Conservation (phyloP, 2,329 filamentous ascomycete genomes). For the Chaetomium globosum region DNA sequence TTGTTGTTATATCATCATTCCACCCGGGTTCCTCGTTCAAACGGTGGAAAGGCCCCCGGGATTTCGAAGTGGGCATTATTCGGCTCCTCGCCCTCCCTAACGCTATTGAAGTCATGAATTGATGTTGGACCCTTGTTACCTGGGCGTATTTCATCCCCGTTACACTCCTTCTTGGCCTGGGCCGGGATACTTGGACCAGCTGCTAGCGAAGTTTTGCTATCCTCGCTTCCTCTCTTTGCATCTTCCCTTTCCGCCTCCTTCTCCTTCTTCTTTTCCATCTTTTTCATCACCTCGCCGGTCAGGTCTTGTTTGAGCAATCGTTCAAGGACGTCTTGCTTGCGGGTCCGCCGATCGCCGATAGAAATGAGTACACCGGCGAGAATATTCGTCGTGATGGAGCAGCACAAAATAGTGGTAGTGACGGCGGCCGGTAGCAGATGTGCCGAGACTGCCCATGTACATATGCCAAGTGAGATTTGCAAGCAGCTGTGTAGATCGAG, state of each 20-base stretch:
- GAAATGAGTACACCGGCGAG: slow-evolving; percentile 75
- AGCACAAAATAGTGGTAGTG: slow-evolving; percentile 79
- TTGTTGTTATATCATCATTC: not conserved
- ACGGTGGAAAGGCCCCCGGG: slow-evolving; percentile 5
- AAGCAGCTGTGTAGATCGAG: slow-evolving; percentile 78
- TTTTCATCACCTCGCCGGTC: slow-evolving; percentile 61
- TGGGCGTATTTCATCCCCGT: slow-evolving; percentile 7
- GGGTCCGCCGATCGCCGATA: slow-evolving; percentile 72
- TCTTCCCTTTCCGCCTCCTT: slow-evolving; percentile 30
- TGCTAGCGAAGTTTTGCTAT: not conserved
- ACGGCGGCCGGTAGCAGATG: slow-evolving; percentile 68
- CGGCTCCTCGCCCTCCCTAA: not conserved
- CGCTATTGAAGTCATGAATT: not conserved
- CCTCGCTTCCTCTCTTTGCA: slow-evolving; percentile 12
- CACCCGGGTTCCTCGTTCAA: not conserved
- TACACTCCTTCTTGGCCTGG: not conserved
- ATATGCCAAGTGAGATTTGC: slow-evolving; percentile 76
- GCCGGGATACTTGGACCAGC: not conserved
- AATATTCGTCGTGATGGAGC: slow-evolving; percentile 76
- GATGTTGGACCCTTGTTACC: not conserved
- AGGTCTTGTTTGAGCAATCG: slow-evolving; percentile 75
- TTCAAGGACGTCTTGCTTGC: slow-evolving; percentile 85
- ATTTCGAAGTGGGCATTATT: not conserved
- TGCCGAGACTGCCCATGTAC: slow-evolving; percentile 78
- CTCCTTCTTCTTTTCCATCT: slow-evolving; percentile 54